Base-by-base conservation (phyloP, 2,329 filamentous ascomycete species). In the Fusarium sp. region DNA sequence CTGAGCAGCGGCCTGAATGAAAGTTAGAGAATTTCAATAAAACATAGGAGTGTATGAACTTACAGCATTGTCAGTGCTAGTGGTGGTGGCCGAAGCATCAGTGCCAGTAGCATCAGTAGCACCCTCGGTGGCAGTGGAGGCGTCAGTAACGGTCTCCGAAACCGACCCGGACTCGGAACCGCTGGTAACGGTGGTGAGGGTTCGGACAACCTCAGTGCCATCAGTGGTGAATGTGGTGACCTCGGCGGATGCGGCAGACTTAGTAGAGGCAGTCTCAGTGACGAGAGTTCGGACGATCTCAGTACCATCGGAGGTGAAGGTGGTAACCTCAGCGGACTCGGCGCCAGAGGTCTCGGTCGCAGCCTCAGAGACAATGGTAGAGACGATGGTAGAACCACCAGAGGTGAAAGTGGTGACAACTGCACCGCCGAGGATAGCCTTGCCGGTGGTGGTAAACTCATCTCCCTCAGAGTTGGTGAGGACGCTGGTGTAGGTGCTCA, bases 1-100 rank as follows among this genome's bases (percentile, higher is more conserved):
- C 65, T 84, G 81, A 45, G 84, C 79, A 56, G 71, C 64, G 38
- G 70, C 79, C 81, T 82, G 47, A 4, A 36, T 39, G 2, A 39
- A 30, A 24, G 51, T 77, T 61, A 76, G 65, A 38, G 18, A 38
- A 12, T 53, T 30, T n/a, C 39, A 47, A 59, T 8, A 39, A 33
- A 11, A 22, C 11, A 5, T 16, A 12, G 14, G n/a, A 20, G 24
- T 9, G 13, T 14, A 28, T 30, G 5, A 30, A 80, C 81, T 77
- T 78, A 82, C 81, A 68, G 79, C 80, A 35, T 76, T 76, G 61
- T 58, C 74, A 45, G 76, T 61, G 24, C 24, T 14, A n/a, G 69
- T 74, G 47, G 77, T 62, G 67, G 70, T 75, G 47, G 65, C 63
- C 24, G 26, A 35, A 30, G 75, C 73, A 44, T 75, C 68, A 57